Conservation (phyloP, 1,139 yeast genomes). For the Lodderomyces jiufengensis region DNA sequence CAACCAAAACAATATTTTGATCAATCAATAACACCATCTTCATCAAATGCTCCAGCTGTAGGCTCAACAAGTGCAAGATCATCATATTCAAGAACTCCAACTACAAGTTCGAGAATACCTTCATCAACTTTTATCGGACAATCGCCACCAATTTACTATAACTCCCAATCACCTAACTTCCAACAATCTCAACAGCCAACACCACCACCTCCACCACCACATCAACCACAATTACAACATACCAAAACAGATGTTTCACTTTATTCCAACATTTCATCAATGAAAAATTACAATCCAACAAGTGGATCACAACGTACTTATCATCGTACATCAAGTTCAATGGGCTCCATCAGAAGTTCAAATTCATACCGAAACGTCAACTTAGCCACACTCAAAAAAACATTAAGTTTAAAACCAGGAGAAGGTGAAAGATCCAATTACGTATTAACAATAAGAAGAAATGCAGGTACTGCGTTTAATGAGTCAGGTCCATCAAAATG, state of each 20-base stretch:
- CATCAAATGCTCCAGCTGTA: constrained; percentile 1
- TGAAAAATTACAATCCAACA: constrained; percentile 3
- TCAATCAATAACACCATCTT: neutral
- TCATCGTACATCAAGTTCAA: constrained; percentile 31
- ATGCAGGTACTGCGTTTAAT: constrained; percentile 54
- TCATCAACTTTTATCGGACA: constrained; percentile 5
- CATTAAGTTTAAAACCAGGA: constrained; percentile 39
- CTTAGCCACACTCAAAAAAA: constrained; percentile 36
- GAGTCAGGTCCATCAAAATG: constrained; percentile 54
- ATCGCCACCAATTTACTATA: neutral
- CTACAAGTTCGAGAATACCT: constrained; percentile 2
- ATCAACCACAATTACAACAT: constrained; percentile 3
- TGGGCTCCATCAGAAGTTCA: constrained; percentile 36
- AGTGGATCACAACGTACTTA: constrained; percentile 5
- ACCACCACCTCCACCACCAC: neutral
- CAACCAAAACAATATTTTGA: neutral
- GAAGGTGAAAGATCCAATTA: constrained; percentile 54
- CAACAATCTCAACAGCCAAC: constrained; percentile 1
- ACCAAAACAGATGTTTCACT: constrained; percentile 4
- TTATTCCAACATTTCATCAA: constrained; percentile 2
- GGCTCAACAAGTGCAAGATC: constrained; percentile 1
- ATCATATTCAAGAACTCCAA: constrained; percentile 5
- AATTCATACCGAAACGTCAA: constrained; percentile 36
- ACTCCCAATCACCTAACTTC: neutral
- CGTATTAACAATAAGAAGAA: constrained; percentile 50